A percentile compares a stretch with the other conserved stretches of the same genome.
Conservation (phyloP, 352 stramenopile genomes). For the Pythium volutum region DNA sequence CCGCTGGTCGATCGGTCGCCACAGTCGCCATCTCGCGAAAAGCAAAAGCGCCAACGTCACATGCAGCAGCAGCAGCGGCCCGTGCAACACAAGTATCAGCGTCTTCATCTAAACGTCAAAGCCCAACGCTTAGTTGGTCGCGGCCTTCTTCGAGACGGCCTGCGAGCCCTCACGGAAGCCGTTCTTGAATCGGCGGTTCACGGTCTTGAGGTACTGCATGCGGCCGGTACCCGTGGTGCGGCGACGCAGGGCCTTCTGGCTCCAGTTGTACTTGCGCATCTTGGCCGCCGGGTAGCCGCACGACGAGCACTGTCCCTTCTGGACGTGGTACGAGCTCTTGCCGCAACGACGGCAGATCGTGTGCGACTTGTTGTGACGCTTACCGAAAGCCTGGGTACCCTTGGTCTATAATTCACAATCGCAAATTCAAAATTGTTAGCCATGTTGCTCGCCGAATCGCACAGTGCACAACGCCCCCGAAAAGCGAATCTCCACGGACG, state of each 20-base stretch:
- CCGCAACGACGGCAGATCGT: slow-evolving; percentile 99
- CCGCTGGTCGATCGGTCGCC: slow-evolving; percentile 2
- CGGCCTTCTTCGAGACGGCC: slow-evolving; percentile 87
- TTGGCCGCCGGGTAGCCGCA: slow-evolving; percentile 98
- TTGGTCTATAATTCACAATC: slow-evolving; percentile 91
- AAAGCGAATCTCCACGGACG: neutral
- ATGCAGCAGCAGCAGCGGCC: slow-evolving; percentile 2
- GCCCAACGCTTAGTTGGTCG: slow-evolving; percentile 77
- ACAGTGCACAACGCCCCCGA: neutral
- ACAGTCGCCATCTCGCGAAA: neutral
- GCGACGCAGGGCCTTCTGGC: slow-evolving; percentile 96
- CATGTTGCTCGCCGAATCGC: neutral
- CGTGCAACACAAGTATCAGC: slow-evolving; percentile 21
- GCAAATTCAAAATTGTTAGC: slow-evolving; percentile 8
- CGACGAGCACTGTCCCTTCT: slow-evolving; percentile 98
- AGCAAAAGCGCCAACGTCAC: slow-evolving; percentile 1
- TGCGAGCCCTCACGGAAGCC: slow-evolving; percentile 96
- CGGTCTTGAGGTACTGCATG: slow-evolving; percentile 98
- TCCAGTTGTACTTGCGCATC: slow-evolving; percentile 93
- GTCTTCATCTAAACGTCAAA: slow-evolving; percentile 28
- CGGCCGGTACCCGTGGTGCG: slow-evolving; percentile 96
- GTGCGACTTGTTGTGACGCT: slow-evolving; percentile 99
- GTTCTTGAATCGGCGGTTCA: slow-evolving; percentile 99
- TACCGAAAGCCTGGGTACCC: slow-evolving; percentile 99
- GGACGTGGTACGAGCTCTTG: slow-evolving; percentile 99